A percentile compares a stretch with the other conserved stretches of the same genome.
Evolutionary conservation across 1,284 basidiomycete genomes (phyloP).

Genomic region (Waitea zeae): DNA sequence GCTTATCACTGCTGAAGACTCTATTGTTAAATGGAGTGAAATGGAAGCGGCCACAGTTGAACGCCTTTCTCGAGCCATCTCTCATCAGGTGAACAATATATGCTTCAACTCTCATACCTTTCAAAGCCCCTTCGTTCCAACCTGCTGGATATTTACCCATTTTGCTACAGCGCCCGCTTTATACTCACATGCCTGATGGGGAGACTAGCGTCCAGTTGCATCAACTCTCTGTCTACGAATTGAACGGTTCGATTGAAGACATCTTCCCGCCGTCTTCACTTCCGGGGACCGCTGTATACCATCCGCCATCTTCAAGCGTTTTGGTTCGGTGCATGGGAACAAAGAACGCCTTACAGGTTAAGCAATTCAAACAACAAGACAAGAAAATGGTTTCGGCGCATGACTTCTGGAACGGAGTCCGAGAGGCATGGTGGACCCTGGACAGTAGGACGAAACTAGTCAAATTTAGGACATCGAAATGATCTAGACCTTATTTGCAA

Average conservation of each 20-base stretch:
- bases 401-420: conserved; percentile 32
- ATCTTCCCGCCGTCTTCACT: conserved; percentile 10
- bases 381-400: conserved; percentile 19
- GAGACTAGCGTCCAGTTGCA: conserved; percentile 29
- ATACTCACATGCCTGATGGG: conserved; percentile 21
- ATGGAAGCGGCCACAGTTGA: no score
- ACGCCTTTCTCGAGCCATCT: no score
- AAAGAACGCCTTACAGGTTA: conserved; percentile 30
- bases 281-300: conserved; percentile 24
- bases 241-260: conserved; percentile 2
- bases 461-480: no score
- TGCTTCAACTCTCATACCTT: no score
- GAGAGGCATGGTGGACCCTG: background rate
- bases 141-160: no score
- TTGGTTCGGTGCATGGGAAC: conserved; percentile 31
- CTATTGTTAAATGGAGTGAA: conserved; percentile 42
- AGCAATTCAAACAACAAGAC: conserved; percentile 38
- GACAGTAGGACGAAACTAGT: no score
- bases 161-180: conserved; percentile 33
- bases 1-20: conserved; percentile 36
- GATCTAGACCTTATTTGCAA: no score
- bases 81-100: no score
- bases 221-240: conserved; percentile 15
- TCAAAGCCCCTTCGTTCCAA: no score
- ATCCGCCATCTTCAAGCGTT: conserved; percentile 19